Base-by-base conservation (phyloP, 202 grass and related monocot genomes). In the Hordeum pubiflorum region DNA sequence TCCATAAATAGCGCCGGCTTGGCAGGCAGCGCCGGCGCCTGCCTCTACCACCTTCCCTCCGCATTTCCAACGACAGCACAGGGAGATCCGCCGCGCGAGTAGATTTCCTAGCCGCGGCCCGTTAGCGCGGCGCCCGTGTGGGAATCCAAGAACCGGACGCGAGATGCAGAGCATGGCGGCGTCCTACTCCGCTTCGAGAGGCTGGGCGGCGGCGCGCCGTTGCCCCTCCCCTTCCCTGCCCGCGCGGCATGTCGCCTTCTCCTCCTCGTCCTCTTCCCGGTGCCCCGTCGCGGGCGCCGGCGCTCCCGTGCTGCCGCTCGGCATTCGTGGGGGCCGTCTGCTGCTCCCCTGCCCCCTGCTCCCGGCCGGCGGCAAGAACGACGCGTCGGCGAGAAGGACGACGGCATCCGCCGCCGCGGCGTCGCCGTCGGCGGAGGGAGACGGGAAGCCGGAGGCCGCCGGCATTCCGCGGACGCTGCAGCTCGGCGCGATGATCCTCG, bases 401-500 rank as follows among this genome's bases (percentile, higher is more conserved):
- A 11, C 40, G 21, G 39, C 10, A 2, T 2, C 40, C 3, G 38
- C 34, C 0, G 20, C 82, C 2, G 32, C 46, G 83, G 31, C 43
- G 4, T 75, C 66, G 20, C 82, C 72, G 14, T 34, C 68, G 7
- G 78, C 15, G 12, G 79, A 67, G 34, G 60, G 9, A 33, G 10
- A 38, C 48, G 75, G 22, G 20, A 13, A 56, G 44, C 40, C 46
- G 62, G 61, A 12, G 21, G 14, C 13, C 39, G 76, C 1, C 10
- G 88, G 18, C 80, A 71, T 84, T 84, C 72, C 37, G 17, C 81
- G 26, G 48, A 81, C 43, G 64, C 31, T 84, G 55, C 61, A 86
- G 78, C 82, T 94, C 26, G 86, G 83, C 3, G 69, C 82, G 18
- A 94, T 94, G 89, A 89, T 94, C 77, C 83, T 88, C 61, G 82